phyloP scores from a whole-genome alignment of 169 alveolate genomes.

The Eimeria necatrix region DNA sequence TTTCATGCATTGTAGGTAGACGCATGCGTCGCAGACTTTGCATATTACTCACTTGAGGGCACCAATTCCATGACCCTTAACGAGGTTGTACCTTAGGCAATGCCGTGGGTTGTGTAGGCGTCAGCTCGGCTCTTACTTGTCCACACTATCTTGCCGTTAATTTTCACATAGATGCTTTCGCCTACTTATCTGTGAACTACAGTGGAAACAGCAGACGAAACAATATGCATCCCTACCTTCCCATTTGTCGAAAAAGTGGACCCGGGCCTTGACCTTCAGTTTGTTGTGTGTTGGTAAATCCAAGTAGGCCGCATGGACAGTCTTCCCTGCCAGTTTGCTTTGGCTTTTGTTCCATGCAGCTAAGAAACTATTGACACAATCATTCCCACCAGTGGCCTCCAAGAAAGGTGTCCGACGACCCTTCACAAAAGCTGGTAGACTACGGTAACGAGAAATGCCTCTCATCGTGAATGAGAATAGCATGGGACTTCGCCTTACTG shows the following conservation, averaged over 20 bases:
- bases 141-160: slow-evolving; percentile 66
- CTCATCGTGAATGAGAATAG: neutral
- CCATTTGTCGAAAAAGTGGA: slow-evolving; percentile 83
- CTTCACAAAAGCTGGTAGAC: slow-evolving; percentile 68
- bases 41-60: slow-evolving; percentile 46
- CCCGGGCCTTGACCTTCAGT: slow-evolving; percentile 78
- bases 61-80: slow-evolving; percentile 48
- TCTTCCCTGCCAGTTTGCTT: slow-evolving; percentile 81
- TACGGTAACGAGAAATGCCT: neutral
- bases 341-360: neutral
- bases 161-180: slow-evolving; percentile 68
- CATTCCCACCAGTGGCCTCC: slow-evolving; percentile 80
- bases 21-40: neutral
- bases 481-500: neutral
- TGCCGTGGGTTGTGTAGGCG: neutral
- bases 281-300: slow-evolving; percentile 75
- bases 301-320: slow-evolving; percentile 57
- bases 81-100: neutral
- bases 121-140: slow-evolving; percentile 8
- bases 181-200: neutral
- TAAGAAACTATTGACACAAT: neutral
- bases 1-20: neutral
- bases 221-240: slow-evolving; percentile 67
- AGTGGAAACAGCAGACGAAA: neutral
- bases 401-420: slow-evolving; percentile 47